Base-by-base conservation (phyloP, 805 yeast species). In the Wickerhamomyces chambardii region DNA sequence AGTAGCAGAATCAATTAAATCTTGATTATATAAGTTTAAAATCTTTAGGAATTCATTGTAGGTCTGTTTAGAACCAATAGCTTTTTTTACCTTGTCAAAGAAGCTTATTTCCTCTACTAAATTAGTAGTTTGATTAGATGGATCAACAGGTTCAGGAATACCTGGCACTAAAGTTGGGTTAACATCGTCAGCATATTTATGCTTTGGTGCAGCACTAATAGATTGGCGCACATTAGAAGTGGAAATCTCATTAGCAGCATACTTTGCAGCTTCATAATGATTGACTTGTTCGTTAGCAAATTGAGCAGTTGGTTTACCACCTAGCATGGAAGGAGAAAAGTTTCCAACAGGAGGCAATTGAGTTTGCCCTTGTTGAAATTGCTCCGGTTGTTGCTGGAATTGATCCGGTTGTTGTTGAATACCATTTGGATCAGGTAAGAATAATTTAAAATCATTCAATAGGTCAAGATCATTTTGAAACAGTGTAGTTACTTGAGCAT, bases 391-490 rank as follows among this genome's bases (percentile, higher is more conserved):
- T 24, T 30, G 44, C 26, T 27, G 28, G 12, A 24, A n/a, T 29
- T 35, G 44, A 41, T 39, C 47, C 26, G 38, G 39, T 19, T 41
- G 47, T 15, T 39, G 41, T 26, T 36, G 47, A 16, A 48, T 40
- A 27, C 59, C 61, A 30, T 51, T 60, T 6, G 59, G 45, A 50
- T 90, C 97, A 3, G 98, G 98, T 57, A 92, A 69, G 56, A 92
- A 92, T 56, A 87, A 89, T 56, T 89, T 87, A 61, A 92, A 92
- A 54, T 94, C 98, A 46, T 87, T 95, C 42, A 92, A 64, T 39
- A 92, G 68, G 51, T 92, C 99, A 1, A 97, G 97, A 11, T 96
- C 95, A 48, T 85, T 84, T 40, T 84, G 80, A 62, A 92, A 92
- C 35, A 92, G 66, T 6, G 77, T 69, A 1, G 96, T 83, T 3